phyloP scores from a whole-genome alignment of 2,329 filamentous ascomycete species.

The Penicillium sp. region DNA sequence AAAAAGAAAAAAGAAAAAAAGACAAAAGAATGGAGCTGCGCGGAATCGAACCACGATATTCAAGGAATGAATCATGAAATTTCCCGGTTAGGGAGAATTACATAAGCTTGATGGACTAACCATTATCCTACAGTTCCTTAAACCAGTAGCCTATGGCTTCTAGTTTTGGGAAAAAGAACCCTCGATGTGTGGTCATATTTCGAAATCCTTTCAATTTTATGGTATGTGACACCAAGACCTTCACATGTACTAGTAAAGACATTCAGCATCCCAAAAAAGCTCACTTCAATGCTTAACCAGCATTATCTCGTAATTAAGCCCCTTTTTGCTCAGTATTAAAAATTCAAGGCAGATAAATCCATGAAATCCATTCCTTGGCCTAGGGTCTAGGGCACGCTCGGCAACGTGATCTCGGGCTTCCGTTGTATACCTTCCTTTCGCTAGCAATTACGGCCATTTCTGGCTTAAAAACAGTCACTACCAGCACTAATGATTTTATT shows the following conservation, averaged over 20 bases:
- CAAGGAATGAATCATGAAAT: conserved; percentile 9
- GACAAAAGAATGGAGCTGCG: conserved; percentile 3
- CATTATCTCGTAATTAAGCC: neutral
- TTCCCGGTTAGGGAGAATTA: neutral
- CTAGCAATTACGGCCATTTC: neutral
- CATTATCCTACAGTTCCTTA: conserved; percentile 9
- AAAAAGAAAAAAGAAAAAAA: neutral
- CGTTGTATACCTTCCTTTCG: neutral
- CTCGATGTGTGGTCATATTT: neutral
- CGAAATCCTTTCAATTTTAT: too few relatives aligned
- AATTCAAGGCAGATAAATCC: neutral
- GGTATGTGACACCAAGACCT: too few relatives aligned
- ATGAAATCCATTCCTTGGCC: neutral
- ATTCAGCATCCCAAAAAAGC: neutral
- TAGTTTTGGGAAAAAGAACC: neutral
- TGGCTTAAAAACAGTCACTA: neutral
- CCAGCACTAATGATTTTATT: neutral
- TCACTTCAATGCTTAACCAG: neutral
- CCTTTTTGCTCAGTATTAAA: neutral
- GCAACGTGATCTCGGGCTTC: neutral
- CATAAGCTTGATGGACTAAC: conserved; percentile 10
- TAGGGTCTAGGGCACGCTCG: conserved; percentile 2
- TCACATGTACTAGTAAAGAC: neutral
- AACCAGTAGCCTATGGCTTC: conserved; percentile 1
- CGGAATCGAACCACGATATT: conserved; percentile 10